Base-by-base conservation (phyloP, 768 basidiomycete species). In the Plicaturopsis crispa region DNA sequence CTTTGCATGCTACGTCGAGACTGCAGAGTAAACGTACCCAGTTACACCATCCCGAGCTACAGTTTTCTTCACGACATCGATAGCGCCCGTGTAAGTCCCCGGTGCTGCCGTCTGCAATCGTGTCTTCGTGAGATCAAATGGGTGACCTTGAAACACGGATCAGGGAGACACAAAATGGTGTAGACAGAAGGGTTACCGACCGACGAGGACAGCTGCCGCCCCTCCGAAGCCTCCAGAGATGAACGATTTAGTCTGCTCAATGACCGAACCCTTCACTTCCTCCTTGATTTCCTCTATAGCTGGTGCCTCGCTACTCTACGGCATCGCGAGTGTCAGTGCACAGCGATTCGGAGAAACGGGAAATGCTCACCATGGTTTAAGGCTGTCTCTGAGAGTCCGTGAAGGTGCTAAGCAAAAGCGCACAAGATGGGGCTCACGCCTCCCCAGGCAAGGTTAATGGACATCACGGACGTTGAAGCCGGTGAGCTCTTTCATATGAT, bases 71-170 rank as follows among this genome's bases (percentile, higher is more conserved):
- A 97, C 90, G 20, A 94, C 94, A 62, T 99, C 94, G 16, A 97
- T 49, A 1, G 89, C 90, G 31, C 96, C 91, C 28, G 71, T 90
- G 64, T 99, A 99, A 33, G 77, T 71, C 4, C 96, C 93, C 7
- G 84, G 76, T 12, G 77, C 49, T 7, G 96, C 94, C 4, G 96
- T 98, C 62, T 99, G 96, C 44, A 99, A 60, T 31, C 94, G 75
- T n/a, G 88, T 91, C 66, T 93, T 93, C 42, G 89, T 96, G 53
- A 98, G 66, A 63, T 99, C 96, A 57, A 98, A 99, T 6, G 96
- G 96, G 55, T 99, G 96, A 1, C 96, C 94, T 89, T 46, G 18
- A 11, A 36, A n/a, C n/a, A n/a, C n/a, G n/a, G n/a, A n/a, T n/a
- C n/a, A n/a, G n/a, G n/a, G n/a, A n/a, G 39, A 31, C 17, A 14